These are phyloP conservation scores for Teratosphaeria nubilosa DNA, from an alignment of 2,329 filamentous ascomycete genomes.

Conservation along the genomic window DNA sequence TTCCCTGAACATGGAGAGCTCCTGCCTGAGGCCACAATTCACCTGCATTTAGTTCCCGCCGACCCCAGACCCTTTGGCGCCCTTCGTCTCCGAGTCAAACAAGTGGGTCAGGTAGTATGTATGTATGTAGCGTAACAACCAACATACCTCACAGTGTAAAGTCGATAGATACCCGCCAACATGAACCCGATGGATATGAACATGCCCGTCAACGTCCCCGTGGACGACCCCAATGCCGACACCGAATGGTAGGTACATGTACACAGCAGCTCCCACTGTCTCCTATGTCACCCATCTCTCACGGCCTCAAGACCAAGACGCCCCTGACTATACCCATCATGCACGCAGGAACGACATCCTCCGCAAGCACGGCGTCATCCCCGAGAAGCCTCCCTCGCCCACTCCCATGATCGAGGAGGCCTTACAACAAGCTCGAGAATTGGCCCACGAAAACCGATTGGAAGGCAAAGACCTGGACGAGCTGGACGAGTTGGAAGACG, in stretches of 20 bases:
- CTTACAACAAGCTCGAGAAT: constrained; percentile 66
- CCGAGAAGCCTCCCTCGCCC: constrained; percentile 92
- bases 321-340: background rate
- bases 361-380: constrained; percentile 90
- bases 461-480: constrained; percentile 94
- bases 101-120: no score
- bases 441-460: constrained; percentile 84
- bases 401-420: constrained; percentile 96
- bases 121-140: no score
- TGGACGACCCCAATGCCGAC: constrained; percentile 92
- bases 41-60: no score
- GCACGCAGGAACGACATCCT: constrained; percentile 85
- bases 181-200: constrained; percentile 24
- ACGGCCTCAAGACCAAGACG: background rate
- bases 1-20: background rate
- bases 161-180: background rate
- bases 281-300: background rate
- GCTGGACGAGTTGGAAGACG: constrained; percentile 84
- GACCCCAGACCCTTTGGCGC: no score
- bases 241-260: constrained; percentile 74
- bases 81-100: no score
- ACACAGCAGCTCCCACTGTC: constrained; percentile 6
- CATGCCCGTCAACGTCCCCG: constrained; percentile 63
- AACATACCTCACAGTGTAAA: no score
- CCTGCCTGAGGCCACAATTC: background rate